Evolutionary conservation across 306 rosid genomes (phyloP), one percentile per base, ranked within the genome.

Genomic region (Citrullus colocynthis): DNA sequence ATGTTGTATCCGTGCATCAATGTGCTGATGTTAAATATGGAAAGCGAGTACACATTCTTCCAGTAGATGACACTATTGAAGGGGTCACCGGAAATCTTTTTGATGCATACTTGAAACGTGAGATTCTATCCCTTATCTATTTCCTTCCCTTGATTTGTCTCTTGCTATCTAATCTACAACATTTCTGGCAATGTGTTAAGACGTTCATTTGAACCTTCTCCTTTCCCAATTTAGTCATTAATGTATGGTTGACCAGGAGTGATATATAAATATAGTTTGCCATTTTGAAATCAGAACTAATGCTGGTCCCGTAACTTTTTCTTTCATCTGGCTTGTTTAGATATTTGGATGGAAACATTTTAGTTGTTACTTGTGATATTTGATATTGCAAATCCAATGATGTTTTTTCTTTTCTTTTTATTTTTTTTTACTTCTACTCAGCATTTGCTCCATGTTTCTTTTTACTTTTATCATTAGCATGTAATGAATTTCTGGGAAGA

Each of bases 51-150:
- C 85, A 83, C 78, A 42, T 83, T 65, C 82, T 83, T 20, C 85
- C 85, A 10, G 36, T 83, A 17, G 85, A 83, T 48, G 81, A 81
- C 80, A 81, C 80, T 34, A 76, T 81, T 55, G 84, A 81, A 76
- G 84, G 84, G 20, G 75, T 81, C 55, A 81, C 80, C 2, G 83
- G 83, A 28, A 54, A 81, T 56, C 83, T 81, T 45, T 81, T 81
- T 81, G 76, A 71, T 67, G 72, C 79, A 48, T 81, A 65, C 62
- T 77, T 64, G 78, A 18, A 81, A 76, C 83, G 75, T 78, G 60
- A 74, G 75, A 45, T 52, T 71, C 61, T 48, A 18, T 42, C 76
- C 63, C 61, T 69, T 37, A 75, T 30, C 15, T 76, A 75, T 79
- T 32, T 75, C 12, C 12, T 24, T 36, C 13, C 16, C 6, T 62